A percentile compares a stretch with the other conserved stretches of the same genome.
Evolutionary conservation across 495 filamentous ascomycete species (phyloP).

Genomic region (Penicillium goetzii): DNA sequence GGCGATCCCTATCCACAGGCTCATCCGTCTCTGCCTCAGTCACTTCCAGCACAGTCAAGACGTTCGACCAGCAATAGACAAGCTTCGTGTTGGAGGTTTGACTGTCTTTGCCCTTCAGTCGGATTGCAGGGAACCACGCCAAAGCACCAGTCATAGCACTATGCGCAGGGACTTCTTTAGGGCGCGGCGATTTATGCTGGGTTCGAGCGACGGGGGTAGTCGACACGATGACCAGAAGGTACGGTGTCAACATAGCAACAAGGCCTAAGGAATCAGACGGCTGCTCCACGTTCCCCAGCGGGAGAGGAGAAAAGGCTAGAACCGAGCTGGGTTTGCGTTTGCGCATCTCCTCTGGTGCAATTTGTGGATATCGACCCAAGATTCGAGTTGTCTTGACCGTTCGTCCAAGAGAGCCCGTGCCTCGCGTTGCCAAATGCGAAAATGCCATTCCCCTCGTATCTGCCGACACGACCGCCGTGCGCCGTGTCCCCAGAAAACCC

Average conservation of each 20-base stretch:
- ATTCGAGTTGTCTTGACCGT: constrained; percentile 89
- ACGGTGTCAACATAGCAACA: constrained; percentile 94
- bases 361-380: constrained; percentile 84
- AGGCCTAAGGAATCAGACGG: constrained; percentile 86
- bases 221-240: constrained; percentile 93
- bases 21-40: constrained; percentile 69
- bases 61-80: constrained; percentile 98
- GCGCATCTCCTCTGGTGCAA: constrained; percentile 55
- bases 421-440: constrained; percentile 90
- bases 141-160: constrained; percentile 90
- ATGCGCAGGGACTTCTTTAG: constrained; percentile 87
- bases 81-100: constrained; percentile 66
- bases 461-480: constrained; percentile 96
- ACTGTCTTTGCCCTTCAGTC: constrained; percentile 73
- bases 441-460: constrained; percentile 97
- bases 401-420: constrained; percentile 82
- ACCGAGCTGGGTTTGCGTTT: constrained; percentile 93
- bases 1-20: constrained; percentile 64
- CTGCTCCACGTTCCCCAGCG: constrained; percentile 89
- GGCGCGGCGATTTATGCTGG: constrained; percentile 86
- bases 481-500: constrained; percentile 92
- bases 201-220: constrained; percentile 95
- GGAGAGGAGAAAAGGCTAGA: constrained; percentile 86
- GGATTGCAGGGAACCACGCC: constrained; percentile 97
- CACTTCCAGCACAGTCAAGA: constrained; percentile 88